phyloP scores from a whole-genome alignment of 805 yeast species.

The Zygotorulaspora danielsina region DNA sequence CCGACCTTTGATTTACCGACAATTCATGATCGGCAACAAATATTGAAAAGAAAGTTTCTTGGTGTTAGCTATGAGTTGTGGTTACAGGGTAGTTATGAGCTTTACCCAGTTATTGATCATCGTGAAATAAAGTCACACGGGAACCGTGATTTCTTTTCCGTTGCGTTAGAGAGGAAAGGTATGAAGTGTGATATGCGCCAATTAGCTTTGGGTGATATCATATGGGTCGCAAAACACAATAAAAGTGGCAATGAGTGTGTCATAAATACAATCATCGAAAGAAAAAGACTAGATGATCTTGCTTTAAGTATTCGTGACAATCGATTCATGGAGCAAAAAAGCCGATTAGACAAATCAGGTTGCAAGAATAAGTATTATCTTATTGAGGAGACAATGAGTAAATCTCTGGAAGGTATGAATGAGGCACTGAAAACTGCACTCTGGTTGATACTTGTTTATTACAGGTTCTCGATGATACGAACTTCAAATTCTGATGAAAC shows the following conservation, averaged over 20 bases:
- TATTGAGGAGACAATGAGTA: slow-evolving; percentile 65
- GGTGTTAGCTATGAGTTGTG: slow-evolving; percentile 43
- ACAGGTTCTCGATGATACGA: slow-evolving; percentile 61
- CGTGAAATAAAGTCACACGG: slow-evolving; percentile 69
- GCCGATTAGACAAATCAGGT: slow-evolving; percentile 65
- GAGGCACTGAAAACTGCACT: slow-evolving; percentile 75
- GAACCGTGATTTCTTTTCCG: slow-evolving; percentile 68
- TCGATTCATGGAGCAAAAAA: slow-evolving; percentile 81
- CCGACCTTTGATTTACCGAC: no score
- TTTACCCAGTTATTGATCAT: slow-evolving; percentile 67
- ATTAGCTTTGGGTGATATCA: slow-evolving; percentile 77
- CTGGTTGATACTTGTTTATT: slow-evolving; percentile 60
- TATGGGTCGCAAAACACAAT: slow-evolving; percentile 79
- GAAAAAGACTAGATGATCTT: slow-evolving; percentile 86
- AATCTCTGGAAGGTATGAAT: slow-evolving; percentile 42
- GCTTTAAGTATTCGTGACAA: slow-evolving; percentile 82
- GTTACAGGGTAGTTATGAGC: slow-evolving; percentile 55
- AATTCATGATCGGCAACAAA: slow-evolving; percentile 1
- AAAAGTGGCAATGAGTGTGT: slow-evolving; percentile 58
- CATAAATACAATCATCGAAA: slow-evolving; percentile 78
- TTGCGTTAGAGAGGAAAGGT: slow-evolving; percentile 47
- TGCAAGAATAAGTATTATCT: slow-evolving; percentile 66
- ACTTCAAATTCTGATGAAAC: slow-evolving; percentile 75
- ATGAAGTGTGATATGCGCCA: slow-evolving; percentile 51
- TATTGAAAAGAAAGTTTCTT: slow-evolving; percentile 23